phyloP scores from a whole-genome alignment of 495 filamentous ascomycete genomes.

The Pseudevernia furfuracea region DNA sequence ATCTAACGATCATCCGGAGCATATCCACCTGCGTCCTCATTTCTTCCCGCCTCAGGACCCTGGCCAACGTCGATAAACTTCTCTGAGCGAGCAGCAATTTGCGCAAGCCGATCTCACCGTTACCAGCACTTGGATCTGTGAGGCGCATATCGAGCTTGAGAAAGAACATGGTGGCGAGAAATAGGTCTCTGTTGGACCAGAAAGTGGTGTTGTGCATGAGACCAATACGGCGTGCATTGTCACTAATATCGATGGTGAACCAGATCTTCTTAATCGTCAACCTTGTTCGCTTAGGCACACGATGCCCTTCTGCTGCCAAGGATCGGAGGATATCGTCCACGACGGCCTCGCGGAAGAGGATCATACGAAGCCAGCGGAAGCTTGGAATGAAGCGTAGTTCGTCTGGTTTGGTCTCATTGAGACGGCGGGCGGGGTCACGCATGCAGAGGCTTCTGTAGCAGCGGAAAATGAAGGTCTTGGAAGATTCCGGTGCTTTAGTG shows the following conservation, averaged over 20 bases:
- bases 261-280: slow-evolving; percentile 52
- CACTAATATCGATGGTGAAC: slow-evolving; percentile 56
- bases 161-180: slow-evolving; percentile 48
- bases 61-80: slow-evolving; percentile 42
- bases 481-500: slow-evolving; percentile 38
- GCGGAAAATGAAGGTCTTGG: slow-evolving; percentile 42
- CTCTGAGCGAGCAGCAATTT: slow-evolving; percentile 53
- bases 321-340: slow-evolving; percentile 48
- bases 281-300: slow-evolving; percentile 39
- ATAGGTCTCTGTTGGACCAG: slow-evolving; percentile 48
- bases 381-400: slow-evolving; percentile 36
- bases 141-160: slow-evolving; percentile 56
- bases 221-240: slow-evolving; percentile 40
- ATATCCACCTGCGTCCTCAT: slow-evolving; percentile 37
- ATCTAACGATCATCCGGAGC: slow-evolving; percentile 38
- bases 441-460: slow-evolving; percentile 47
- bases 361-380: slow-evolving; percentile 47
- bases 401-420: slow-evolving; percentile 17
- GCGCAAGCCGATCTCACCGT: slow-evolving; percentile 35
- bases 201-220: slow-evolving; percentile 42
- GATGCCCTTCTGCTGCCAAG: slow-evolving; percentile 44
- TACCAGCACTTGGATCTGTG: slow-evolving; percentile 42
- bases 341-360: slow-evolving; percentile 39
- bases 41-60: slow-evolving; percentile 39
- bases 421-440: slow-evolving; percentile 37